These are phyloP conservation scores for Rhodotorula mucilaginosa DNA, from an alignment of 1,284 basidiomycete genomes.

Conservation along the genomic window DNA sequence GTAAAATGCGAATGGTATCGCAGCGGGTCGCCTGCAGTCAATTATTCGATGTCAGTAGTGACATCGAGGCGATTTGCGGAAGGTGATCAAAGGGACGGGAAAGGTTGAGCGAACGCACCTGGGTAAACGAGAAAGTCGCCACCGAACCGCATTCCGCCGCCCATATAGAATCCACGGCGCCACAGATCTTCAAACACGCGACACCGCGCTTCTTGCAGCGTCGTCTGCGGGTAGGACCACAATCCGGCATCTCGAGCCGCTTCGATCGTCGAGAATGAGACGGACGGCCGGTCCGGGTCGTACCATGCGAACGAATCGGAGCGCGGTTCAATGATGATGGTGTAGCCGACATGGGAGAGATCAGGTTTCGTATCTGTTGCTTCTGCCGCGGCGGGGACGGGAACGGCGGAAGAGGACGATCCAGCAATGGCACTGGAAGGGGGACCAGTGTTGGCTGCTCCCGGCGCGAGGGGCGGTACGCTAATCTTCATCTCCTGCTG, in stretches of 20 bases:
- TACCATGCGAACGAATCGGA: slow-evolving; percentile 67
- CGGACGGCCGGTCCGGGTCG: slow-evolving; percentile 43
- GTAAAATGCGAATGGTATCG: slow-evolving; percentile 97
- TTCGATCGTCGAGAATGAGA: slow-evolving; percentile 59
- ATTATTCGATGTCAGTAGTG: slow-evolving; percentile 1
- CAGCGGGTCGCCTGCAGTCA: slow-evolving; percentile 75
- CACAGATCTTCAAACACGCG: slow-evolving; percentile 72
- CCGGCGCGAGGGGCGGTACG: slow-evolving; percentile 8
- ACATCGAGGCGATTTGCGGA: neutral
- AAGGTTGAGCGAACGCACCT: slow-evolving; percentile 55
- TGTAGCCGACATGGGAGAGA: slow-evolving; percentile 39
- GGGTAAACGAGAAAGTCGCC: slow-evolving; percentile 96
- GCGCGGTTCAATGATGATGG: slow-evolving; percentile 55
- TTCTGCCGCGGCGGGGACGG: slow-evolving; percentile 19
- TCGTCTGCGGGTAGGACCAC: slow-evolving; percentile 70
- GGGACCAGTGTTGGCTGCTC: slow-evolving; percentile 25
- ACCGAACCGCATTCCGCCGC: slow-evolving; percentile 86
- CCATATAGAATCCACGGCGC: slow-evolving; percentile 78
- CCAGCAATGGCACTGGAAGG: neutral
- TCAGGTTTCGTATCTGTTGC: neutral
- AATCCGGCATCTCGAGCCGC: slow-evolving; percentile 65
- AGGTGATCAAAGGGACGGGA: neutral
- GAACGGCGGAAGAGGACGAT: slow-evolving; percentile 19
- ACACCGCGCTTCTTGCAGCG: slow-evolving; percentile 67
- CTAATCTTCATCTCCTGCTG: slow-evolving; percentile 47